Base-by-base conservation (phyloP, 2,329 filamentous ascomycete genomes). In the Exophiala oligosperma region DNA sequence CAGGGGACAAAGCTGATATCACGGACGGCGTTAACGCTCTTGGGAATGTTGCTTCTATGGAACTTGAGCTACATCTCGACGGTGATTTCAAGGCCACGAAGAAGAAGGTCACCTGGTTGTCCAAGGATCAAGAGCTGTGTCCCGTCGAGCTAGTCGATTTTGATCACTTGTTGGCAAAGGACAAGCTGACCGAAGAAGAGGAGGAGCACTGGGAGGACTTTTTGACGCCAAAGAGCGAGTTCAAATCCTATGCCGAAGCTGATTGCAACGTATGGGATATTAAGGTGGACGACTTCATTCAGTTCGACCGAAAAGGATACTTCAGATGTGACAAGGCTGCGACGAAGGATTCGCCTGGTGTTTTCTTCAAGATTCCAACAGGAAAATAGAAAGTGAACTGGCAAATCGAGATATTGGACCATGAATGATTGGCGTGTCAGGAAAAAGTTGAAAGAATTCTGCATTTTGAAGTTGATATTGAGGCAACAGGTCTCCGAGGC, bases 141-240 rank as follows among this genome's bases (percentile, higher is more conserved):
- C 86, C 87, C 6, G 87, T 94, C 23, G 90, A 96, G 74, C 82
- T 96, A 9, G 93, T 92, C 76, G 92, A 97, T 67, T 97, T 97
- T 72, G 93, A 96, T 76, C 93, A 95, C 77, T 83, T 97, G 49
- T 89, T 97, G 71, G 95, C 89, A 60, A 97, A 97, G 81, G 93
- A 97, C 72, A 92, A 94, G 71, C 82, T 97, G 28, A 90, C 92
- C 73, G 65, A 67, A 55, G 87, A 92, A 70, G 87, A 92, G 1
- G 91, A 95, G 69, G 82, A 87, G 50, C 79, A 92, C 24, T 68
- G 64, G 64, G 89, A 93, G 73, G 85, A 92, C 64, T 93, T 86
- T 73, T 74, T 96, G 57, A 93, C 85, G 68, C 82, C 85, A 21
- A 78, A 83, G 51, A 93, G 89, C 0, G 85, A 88, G 67, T 84